Percentiles rank a stretch among this genome's conserved stretches.
Evolutionary conservation across 2,329 filamentous ascomycete species (phyloP).

Genomic region (Alternaria sp.): DNA sequence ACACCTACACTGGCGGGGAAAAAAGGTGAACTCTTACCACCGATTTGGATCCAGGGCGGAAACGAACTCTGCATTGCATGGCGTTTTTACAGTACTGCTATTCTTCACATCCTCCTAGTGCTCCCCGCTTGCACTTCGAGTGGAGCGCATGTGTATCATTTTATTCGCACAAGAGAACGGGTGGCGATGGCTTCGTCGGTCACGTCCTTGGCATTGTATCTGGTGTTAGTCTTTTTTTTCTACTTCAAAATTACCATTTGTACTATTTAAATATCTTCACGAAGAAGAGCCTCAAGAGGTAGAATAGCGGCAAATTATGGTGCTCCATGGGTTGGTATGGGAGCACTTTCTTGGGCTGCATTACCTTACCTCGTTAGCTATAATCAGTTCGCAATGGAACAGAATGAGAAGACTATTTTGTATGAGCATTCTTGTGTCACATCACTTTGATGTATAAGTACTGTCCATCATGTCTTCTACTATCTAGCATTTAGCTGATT

Average conservation of each 20-base stretch:
- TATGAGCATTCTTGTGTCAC: background rate
- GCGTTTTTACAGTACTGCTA: slow-evolving; percentile 2
- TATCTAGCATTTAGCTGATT: background rate
- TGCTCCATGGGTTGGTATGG: background rate
- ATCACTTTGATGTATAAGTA: background rate
- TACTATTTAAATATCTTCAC: slow-evolving; percentile 3
- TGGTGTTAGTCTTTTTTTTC: background rate
- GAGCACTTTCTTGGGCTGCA: background rate
- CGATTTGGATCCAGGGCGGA: slow-evolving; percentile 1
- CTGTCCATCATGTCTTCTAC: background rate
- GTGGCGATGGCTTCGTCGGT: background rate
- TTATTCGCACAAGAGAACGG: background rate
- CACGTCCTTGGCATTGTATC: slow-evolving; percentile 2
- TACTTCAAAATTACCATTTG: background rate
- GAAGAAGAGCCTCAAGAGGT: background rate
- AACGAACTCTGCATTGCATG: slow-evolving; percentile 3
- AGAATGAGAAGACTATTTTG: slow-evolving; percentile 1
- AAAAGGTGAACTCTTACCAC: background rate
- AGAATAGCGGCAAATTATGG: background rate
- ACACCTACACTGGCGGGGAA: slow-evolving; percentile 4
- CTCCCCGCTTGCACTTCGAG: no score
- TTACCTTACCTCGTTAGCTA: background rate
- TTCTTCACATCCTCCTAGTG: background rate
- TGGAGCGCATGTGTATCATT: background rate
- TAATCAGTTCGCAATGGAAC: slow-evolving; percentile 3